Evolutionary conservation across 176 grass and related monocot genomes (phyloP), one percentile per base, ranked within the genome.

Genomic region (Triticum timopheevii): DNA sequence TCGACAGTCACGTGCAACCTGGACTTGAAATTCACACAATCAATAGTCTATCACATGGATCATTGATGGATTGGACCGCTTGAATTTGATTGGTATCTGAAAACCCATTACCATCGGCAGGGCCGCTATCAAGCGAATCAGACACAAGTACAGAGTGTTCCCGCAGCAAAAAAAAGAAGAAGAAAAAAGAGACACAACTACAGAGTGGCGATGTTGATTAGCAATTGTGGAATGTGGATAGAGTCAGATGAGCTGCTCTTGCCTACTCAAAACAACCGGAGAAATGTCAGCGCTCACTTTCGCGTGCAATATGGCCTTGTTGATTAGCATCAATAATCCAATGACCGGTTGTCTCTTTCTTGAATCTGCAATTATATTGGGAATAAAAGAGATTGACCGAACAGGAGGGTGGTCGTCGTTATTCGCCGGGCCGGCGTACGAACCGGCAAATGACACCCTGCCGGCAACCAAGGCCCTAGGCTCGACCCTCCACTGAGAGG

Each of bases 261-360:
- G 73, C 88, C 88, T 73, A 86, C 84, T 49, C 40, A 2, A 77
- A 86, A 78, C 88, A 86, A 86, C 83, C 83, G 11, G 40, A 6
- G 65, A 76, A 81, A 71, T 58, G 54, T 23, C 80, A 24, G 49
- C 24, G 23, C 61, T 77, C 45, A 70, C 83, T 49, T 70, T 71
- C 63, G 88, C 79, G 88, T 86, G 83, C 50, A 62, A 11, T 28
- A 1, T 28, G 28, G 3, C 42, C 42, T 44, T 44, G 42, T 44
- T 44, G 42, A 44, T 44, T 44, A 44, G 42, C 42, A 44, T 44
- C 45, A 49, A 49, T 49, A 49, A 15, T 49, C 45, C 4, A 49
- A 49, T 49, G 45, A 49, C 45, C 13, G 45, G 45, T 49, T 49
- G 13, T 15, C 45, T 49, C 45, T 49, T 49, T 49, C 45, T 15